Evolutionary conservation across 2,329 filamentous ascomycete species (phyloP).

Genomic region (Calonectria hawksworthii): DNA sequence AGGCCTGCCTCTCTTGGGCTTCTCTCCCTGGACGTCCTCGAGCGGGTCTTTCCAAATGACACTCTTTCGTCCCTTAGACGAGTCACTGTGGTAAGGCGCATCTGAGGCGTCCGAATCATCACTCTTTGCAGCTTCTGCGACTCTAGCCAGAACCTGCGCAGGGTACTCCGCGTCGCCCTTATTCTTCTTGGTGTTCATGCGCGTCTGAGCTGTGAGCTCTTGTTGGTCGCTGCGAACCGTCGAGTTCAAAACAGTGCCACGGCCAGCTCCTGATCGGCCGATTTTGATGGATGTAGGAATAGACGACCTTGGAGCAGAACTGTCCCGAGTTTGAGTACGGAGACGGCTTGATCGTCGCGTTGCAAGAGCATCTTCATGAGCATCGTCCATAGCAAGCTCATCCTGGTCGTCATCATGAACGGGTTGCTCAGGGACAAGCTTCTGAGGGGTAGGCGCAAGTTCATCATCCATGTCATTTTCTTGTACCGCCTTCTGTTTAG

Average conservation of each 20-base stretch:
- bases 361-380: constrained; percentile 24
- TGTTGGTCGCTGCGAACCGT: constrained; percentile 49
- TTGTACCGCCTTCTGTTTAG: constrained; percentile 30
- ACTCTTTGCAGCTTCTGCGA: constrained; percentile 39
- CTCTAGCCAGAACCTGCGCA: constrained; percentile 50
- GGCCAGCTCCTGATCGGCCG: constrained; percentile 42
- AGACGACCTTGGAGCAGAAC: constrained; percentile 46
- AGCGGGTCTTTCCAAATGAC: constrained; percentile 54
- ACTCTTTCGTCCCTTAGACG: constrained; percentile 43
- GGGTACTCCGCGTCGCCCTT: constrained; percentile 53
- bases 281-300: constrained; percentile 53
- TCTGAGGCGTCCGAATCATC: constrained; percentile 39
- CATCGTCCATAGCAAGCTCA: constrained; percentile 7
- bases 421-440: neutral
- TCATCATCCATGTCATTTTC: constrained; percentile 35
- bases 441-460: neutral
- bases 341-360: constrained; percentile 53
- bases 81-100: constrained; percentile 19
- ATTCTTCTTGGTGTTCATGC: constrained; percentile 53
- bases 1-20: constrained; percentile 42
- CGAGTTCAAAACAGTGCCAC: constrained; percentile 39
- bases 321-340: constrained; percentile 31
- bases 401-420: constrained; percentile 14
- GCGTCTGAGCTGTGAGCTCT: constrained; percentile 51
- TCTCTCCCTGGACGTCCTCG: constrained; percentile 45